Evolutionary conservation across 2,329 filamentous ascomycete species (phyloP).

Genomic region (Penicillium sp.): DNA sequence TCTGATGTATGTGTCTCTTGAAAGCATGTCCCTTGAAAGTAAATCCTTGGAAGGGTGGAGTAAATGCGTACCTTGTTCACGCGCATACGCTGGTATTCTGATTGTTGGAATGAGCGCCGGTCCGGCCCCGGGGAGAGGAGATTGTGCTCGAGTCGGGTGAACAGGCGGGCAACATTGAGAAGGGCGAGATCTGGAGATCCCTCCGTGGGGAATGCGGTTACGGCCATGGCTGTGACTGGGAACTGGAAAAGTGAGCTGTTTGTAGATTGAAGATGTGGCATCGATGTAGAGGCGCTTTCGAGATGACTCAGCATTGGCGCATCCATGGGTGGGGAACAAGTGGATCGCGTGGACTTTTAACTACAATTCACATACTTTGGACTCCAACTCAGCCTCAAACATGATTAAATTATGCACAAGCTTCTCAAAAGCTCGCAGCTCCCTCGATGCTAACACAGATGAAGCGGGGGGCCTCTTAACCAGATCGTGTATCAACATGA

Average conservation of each 20-base stretch:
- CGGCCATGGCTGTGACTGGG: constrained; percentile 12
- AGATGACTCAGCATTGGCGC: constrained; percentile 4
- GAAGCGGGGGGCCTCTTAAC: neutral
- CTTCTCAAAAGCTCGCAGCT: neutral
- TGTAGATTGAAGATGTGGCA: neutral
- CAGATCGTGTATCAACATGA: neutral
- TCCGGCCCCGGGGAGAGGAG: constrained; percentile 41
- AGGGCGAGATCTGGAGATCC: constrained; percentile 31
- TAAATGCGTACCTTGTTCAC: constrained; percentile 35
- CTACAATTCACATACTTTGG: too few relatives aligned
- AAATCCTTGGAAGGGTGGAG: fast-evolving
- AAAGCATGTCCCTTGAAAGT: neutral
- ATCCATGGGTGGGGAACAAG: too few relatives aligned
- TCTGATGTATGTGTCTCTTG: neutral
- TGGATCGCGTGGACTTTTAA: too few relatives aligned
- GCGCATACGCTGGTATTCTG: constrained; percentile 45
- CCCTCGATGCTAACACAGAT: neutral
- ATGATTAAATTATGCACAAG: too few relatives aligned
- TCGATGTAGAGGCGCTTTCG: neutral
- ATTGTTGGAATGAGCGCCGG: constrained; percentile 36
- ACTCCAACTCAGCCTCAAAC: too few relatives aligned
- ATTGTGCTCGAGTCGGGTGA: constrained; percentile 45
- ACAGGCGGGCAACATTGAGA: constrained; percentile 44
- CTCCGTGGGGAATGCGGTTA: constrained; percentile 16
- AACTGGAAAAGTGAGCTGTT: neutral